Evolutionary conservation across 139 green algal species (phyloP).

Genomic region (Haematococcus lacustris): DNA sequence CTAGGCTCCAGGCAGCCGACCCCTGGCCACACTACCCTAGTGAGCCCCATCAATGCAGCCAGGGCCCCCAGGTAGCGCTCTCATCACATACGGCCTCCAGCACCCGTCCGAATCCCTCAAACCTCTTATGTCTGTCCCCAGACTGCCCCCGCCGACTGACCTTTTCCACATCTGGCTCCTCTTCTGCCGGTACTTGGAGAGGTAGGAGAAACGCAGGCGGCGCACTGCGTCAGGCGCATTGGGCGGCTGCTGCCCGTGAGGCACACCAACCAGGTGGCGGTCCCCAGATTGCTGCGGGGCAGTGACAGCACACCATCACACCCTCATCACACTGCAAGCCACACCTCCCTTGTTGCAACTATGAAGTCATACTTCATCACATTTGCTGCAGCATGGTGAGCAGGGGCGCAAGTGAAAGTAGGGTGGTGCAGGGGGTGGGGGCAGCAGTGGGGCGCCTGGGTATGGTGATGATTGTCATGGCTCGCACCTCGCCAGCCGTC

Average conservation of each 20-base stretch:
- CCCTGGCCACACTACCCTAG: no score
- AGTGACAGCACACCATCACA: background rate
- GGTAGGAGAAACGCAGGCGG: conserved; percentile 27
- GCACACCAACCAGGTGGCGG: conserved; percentile 22
- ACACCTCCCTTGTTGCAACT: background rate
- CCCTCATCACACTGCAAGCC: background rate
- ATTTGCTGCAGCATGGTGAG: background rate
- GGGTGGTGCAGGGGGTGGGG: no score
- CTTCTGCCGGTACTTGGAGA: conserved; percentile 24
- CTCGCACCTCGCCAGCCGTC: background rate
- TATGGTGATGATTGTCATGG: no score
- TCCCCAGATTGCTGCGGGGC: conserved; percentile 18
- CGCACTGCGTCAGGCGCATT: conserved; percentile 6
- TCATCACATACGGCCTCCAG: no score
- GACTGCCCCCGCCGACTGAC: no score
- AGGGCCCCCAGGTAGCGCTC: no score
- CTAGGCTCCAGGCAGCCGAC: no score
- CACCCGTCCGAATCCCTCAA: no score
- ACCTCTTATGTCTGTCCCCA: no score
- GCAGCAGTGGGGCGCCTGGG: no score
- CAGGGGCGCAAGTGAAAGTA: no score
- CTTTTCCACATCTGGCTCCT: conserved; percentile 29
- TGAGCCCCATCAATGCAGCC: no score
- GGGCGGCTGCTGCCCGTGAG: conserved; percentile 17
- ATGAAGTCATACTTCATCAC: background rate